Evolutionary conservation across 805 yeast species (phyloP).

Genomic region (Saturnispora quitensis): DNA sequence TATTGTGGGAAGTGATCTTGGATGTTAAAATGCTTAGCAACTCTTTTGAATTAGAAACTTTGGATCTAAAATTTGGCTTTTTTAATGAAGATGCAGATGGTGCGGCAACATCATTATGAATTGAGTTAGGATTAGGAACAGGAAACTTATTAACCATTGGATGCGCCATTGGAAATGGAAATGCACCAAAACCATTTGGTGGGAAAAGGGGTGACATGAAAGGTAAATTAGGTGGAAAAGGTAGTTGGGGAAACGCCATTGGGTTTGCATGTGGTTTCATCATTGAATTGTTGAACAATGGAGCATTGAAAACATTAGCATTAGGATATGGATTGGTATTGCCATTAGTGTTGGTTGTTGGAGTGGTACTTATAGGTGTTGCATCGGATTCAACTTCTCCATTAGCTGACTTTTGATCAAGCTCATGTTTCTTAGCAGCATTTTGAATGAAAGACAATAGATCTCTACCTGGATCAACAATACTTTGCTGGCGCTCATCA

Average conservation of each 20-base stretch:
- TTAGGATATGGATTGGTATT: neutral
- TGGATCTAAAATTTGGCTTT: conserved; percentile 27
- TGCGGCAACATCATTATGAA: conserved; percentile 13
- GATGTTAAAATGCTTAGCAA: conserved; percentile 23
- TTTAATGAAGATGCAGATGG: conserved; percentile 27
- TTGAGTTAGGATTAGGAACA: neutral
- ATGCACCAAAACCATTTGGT: conserved; percentile 1
- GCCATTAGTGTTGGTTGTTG: conserved; percentile 5
- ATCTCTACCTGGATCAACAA: conserved; percentile 68
- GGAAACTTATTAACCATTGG: conserved; percentile 3
- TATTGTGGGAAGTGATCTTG: conserved; percentile 1
- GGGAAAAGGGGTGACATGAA: conserved; percentile 9
- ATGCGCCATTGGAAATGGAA: conserved; percentile 11
- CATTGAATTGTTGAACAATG: neutral
- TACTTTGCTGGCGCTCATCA: conserved; percentile 19
- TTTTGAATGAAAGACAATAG: conserved; percentile 51
- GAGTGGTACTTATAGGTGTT: neutral
- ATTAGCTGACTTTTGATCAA: neutral
- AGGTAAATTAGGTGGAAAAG: conserved; percentile 14
- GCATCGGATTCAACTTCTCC: neutral
- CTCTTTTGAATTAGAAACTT: conserved; percentile 26
- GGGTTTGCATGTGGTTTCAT: neutral
- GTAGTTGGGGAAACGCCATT: conserved; percentile 10
- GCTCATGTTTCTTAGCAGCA: conserved; percentile 29
- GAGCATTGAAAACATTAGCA: neutral